Evolutionary conservation across 805 yeast genomes (phyloP), one percentile per base, ranked within the genome.

Genomic region (Hanseniaspora guilliermondii): DNA sequence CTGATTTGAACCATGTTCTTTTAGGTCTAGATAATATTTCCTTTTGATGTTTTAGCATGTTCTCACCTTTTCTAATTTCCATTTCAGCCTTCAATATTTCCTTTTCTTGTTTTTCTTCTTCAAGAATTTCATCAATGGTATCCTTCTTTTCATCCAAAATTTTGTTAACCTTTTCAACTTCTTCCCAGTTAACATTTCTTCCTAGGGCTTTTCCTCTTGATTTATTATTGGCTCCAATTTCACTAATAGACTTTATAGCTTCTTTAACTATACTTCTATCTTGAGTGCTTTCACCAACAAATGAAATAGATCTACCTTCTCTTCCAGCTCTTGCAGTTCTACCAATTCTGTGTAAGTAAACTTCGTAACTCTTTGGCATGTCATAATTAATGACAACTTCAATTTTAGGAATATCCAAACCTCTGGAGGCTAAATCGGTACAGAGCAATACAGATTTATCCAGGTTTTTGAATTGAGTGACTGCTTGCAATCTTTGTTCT

Each of bases 281-380:
- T 56, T 76, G 78, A n/a, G 87, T 73, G 0, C 85, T 73, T 66
- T 93, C 98, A 17, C 97, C 97, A 14, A 93, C 98, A 69, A 93
- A 81, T 2, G 97, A 83, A 40, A 93, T 83, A 45, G 97, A 85
- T 55, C 78, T 78, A 76, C 99, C 99, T 53, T 85, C 87, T 70
- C 97, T 80, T 21, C 97, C 97, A 50, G 97, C 99, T 79, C 99
- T 87, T 9, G 99, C 99, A 54, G 97, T 93, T 77, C 98, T 86
- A 70, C 98, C 98, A 57, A 93, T 96, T 75, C 98, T 85, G 71
- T 93, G 98, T 63, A 93, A 74, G 68, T 93, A 93, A 38, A 91
- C 78, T 60, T 93, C 98, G 63, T 85, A 83, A 32, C 85, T 75
- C 67, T 87, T 86, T 49, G 98, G 98, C 94, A 93, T 87, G 65